Base-by-base conservation (phyloP, 1,284 basidiomycete species). In the Grifola frondosa region DNA sequence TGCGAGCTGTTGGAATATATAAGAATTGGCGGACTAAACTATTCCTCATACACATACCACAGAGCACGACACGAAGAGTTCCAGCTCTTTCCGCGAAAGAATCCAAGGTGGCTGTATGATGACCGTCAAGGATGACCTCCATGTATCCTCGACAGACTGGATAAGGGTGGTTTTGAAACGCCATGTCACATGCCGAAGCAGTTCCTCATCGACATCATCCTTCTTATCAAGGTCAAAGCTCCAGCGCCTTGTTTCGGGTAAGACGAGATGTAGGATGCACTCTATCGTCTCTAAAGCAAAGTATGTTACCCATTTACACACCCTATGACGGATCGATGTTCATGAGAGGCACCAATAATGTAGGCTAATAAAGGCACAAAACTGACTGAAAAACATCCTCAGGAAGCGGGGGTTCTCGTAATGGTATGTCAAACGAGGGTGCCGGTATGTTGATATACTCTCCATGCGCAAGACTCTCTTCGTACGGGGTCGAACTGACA, bases 101-200 rank as follows among this genome's bases (percentile, higher is more conserved):
- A 79, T 66, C 81, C 82, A 88, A 2, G 84, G 83, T 5, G 84
- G 76, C 58, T 84, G 78, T 37, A 81, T 69, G 32, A 80, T 77
- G 30, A 86, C 55, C 7, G 77, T 61, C 3, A 80, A 57, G 20
- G 70, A 67, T 19, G 70, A 60, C 16, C 50, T 50, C 22, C 54
- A 52, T n/a, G 62, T 50, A 30, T 55, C 58, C 32, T 32, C 43
- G 20, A 46, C 40, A 21, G 40, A 44, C n/a, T 39, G 43, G 39
- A 47, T 45, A 1, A 48, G 46, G 1, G 46, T 38, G 22, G 52
- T 37, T 35, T 52, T 29, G 42, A 44, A 42, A 20, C 65, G 66
- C 83, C 84, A 88, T n/a, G 69, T 63, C 39, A 71, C 70, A 45
- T 68, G 67, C 45, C 67, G 70, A 43, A 84, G 71, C 30, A 73